Evolutionary conservation across 2,329 filamentous ascomycete species (phyloP).

Genomic region (Fusarium nodosum): DNA sequence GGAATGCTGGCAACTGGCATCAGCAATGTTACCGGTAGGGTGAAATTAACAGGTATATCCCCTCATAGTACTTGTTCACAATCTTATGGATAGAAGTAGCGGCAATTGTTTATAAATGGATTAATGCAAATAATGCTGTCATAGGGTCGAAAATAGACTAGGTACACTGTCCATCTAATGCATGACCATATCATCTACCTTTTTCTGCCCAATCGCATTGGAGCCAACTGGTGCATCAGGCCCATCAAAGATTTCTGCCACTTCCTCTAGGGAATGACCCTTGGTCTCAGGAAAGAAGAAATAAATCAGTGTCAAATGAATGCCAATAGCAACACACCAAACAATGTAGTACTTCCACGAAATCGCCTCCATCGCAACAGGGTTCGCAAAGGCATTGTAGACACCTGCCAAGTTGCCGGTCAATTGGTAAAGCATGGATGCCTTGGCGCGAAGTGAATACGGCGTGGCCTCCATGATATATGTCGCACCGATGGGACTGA

Average conservation of each 20-base stretch:
- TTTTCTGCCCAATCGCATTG: constrained; percentile 41
- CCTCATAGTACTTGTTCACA: background rate
- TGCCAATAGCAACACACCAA: constrained; percentile 54
- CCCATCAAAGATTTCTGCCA: constrained; percentile 45
- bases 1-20: background rate
- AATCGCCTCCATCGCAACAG: constrained; percentile 58
- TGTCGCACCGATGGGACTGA: constrained; percentile 58
- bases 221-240: constrained; percentile 38
- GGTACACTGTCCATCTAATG: background rate
- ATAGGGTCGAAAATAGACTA: background rate
- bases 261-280: constrained; percentile 44
- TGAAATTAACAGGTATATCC: background rate
- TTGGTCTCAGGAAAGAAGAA: constrained; percentile 49
- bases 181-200: constrained; percentile 19
- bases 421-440: constrained; percentile 51
- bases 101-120: background rate
- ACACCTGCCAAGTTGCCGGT: constrained; percentile 48
- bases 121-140: background rate
- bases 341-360: constrained; percentile 62
- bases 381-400: constrained; percentile 60
- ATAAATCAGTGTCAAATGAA: constrained; percentile 47
- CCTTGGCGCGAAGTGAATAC: constrained; percentile 51
- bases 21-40: background rate
- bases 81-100: background rate
- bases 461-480: constrained; percentile 62